phyloP scores from a whole-genome alignment of 179 eudicot genomes.

The Silene vulgaris region DNA sequence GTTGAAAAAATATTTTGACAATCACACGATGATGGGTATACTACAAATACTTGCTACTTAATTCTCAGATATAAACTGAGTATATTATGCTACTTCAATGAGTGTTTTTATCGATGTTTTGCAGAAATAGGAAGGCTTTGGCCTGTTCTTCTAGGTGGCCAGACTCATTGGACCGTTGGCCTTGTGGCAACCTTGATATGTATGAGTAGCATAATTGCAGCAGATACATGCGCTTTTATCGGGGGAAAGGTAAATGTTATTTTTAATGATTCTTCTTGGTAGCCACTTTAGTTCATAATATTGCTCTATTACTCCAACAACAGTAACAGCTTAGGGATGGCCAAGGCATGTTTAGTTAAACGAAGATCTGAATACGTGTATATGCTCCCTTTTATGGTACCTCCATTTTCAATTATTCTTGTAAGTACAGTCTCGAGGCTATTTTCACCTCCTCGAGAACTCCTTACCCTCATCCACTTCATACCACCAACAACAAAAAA shows the following conservation, averaged over 20 bases:
- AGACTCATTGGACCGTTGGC: slow-evolving; percentile 93
- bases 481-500: background rate
- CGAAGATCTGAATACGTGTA: no score
- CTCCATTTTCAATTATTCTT: no score
- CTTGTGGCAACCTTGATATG: slow-evolving; percentile 82
- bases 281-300: background rate
- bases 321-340: background rate
- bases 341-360: no score
- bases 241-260: slow-evolving; percentile 74
- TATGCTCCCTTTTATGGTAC: no score
- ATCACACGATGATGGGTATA: background rate
- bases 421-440: no score
- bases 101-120: slow-evolving; percentile 1
- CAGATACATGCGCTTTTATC: slow-evolving; percentile 89
- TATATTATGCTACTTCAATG: slow-evolving; percentile 8
- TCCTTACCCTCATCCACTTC: background rate
- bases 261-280: slow-evolving; percentile 18
- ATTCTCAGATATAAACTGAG: background rate
- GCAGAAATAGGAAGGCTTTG: slow-evolving; percentile 66
- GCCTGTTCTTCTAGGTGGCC: slow-evolving; percentile 93
- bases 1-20: background rate
- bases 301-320: background rate
- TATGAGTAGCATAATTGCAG: slow-evolving; percentile 88
- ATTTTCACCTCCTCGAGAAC: no score
- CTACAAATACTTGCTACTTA: background rate